Conservation (phyloP, 352 stramenopile species). For the Pythium aristosporum region DNA sequence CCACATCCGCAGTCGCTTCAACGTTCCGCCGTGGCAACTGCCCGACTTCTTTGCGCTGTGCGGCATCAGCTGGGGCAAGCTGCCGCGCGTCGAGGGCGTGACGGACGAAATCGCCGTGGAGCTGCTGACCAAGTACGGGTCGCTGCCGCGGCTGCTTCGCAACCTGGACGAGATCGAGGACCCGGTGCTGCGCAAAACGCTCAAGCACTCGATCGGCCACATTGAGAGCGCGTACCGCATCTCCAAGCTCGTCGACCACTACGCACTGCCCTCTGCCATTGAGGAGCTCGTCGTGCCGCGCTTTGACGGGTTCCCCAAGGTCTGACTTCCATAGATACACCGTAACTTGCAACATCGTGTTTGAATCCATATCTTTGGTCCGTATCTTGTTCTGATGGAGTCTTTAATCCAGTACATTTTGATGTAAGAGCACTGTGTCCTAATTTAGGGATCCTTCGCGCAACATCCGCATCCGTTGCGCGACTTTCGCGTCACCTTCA, state of each 20-base stretch:
- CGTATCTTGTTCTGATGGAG: neutral
- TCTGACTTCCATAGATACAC: neutral
- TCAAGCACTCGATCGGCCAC: slow-evolving; percentile 72
- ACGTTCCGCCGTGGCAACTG: slow-evolving; percentile 36
- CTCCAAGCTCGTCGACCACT: slow-evolving; percentile 55
- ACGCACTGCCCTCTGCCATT: slow-evolving; percentile 54
- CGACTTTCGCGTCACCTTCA: slow-evolving; percentile 19
- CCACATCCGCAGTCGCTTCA: slow-evolving; percentile 58
- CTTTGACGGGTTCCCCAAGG: slow-evolving; percentile 19
- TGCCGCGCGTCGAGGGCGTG: slow-evolving; percentile 54
- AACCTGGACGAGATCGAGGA: slow-evolving; percentile 67
- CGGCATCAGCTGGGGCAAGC: slow-evolving; percentile 67
- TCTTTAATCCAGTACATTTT: neutral
- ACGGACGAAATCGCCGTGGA: slow-evolving; percentile 55
- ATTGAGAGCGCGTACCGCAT: slow-evolving; percentile 80
- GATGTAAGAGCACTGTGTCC: too few relatives aligned
- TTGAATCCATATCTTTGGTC: slow-evolving; percentile 1
- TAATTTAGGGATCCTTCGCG: slow-evolving; percentile 1
- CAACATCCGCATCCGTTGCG: slow-evolving; percentile 10
- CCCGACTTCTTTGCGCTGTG: slow-evolving; percentile 68
- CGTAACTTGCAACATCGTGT: neutral
- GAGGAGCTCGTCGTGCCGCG: slow-evolving; percentile 42
- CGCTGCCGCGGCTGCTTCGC: slow-evolving; percentile 54
- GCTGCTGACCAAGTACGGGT: slow-evolving; percentile 61
- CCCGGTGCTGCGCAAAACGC: slow-evolving; percentile 40